Evolutionary conservation across 148 eudicot genomes (phyloP).

Genomic region (Vaccinium myrtillus): DNA sequence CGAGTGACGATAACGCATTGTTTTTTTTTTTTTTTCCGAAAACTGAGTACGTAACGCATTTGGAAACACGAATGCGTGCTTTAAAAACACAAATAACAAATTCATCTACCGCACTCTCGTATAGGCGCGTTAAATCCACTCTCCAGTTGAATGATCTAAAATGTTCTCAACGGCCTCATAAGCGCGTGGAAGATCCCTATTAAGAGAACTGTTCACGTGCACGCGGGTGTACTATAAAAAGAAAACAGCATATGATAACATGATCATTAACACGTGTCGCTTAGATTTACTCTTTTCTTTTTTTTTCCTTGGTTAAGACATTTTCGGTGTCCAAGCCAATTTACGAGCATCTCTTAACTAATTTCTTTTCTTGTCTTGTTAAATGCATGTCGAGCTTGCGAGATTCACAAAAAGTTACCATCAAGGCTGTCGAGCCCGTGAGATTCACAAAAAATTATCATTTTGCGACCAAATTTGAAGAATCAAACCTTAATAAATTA

Average conservation of each 20-base stretch:
- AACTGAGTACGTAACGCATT: neutral
- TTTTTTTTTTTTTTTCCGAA: no score
- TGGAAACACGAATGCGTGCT: neutral
- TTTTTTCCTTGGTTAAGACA: no score
- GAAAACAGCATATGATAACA: neutral
- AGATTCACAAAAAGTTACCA: no score
- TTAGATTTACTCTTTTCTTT: neutral
- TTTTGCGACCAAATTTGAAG: no score
- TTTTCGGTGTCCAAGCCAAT: no score
- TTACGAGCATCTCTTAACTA: no score
- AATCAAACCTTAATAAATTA: no score
- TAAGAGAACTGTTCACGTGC: conserved; percentile 6
- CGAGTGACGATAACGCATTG: no score
- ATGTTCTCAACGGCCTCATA: neutral
- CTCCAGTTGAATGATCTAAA: neutral
- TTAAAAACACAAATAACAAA: neutral
- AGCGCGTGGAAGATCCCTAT: neutral
- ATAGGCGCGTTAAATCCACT: neutral
- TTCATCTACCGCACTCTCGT: neutral
- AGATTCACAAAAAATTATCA: no score
- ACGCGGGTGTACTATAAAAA: conserved; percentile 2
- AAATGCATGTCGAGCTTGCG: no score
- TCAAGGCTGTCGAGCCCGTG: no score
- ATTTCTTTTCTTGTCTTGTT: no score
- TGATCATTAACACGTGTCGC: neutral